Conservation (phyloP, 805 yeast species). For the Lipomyces lipofer region DNA sequence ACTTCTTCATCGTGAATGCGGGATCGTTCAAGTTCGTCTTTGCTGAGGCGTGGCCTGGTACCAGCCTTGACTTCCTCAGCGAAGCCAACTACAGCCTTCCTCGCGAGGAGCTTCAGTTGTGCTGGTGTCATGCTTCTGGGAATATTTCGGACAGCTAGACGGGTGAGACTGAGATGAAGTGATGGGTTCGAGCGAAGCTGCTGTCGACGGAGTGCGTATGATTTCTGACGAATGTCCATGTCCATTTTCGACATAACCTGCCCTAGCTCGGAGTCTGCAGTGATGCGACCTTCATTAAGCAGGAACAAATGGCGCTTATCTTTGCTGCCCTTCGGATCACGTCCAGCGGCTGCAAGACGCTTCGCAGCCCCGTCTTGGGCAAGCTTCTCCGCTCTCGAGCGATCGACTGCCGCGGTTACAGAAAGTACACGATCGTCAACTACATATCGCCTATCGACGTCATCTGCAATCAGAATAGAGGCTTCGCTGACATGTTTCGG, state of each 20-base stretch:
- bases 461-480: slow-evolving; percentile 78
- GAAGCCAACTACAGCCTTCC: slow-evolving; percentile 91
- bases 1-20: slow-evolving; percentile 59
- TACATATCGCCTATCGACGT: slow-evolving; percentile 72
- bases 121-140: slow-evolving; percentile 91
- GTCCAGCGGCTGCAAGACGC: slow-evolving; percentile 76
- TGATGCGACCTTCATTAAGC: slow-evolving; percentile 91
- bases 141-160: slow-evolving; percentile 90
- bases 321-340: slow-evolving; percentile 64
- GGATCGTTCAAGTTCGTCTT: slow-evolving; percentile 85
- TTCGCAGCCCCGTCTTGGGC: slow-evolving; percentile 71
- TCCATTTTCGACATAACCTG: slow-evolving; percentile 66
- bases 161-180: slow-evolving; percentile 87
- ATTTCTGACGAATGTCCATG: slow-evolving; percentile 82
- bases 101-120: slow-evolving; percentile 84
- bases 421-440: slow-evolving; percentile 90
- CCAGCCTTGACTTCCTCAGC: slow-evolving; percentile 82
- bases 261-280: slow-evolving; percentile 77
- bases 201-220: slow-evolving; percentile 80
- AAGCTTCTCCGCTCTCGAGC: slow-evolving; percentile 74
- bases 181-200: slow-evolving; percentile 90
- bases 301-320: slow-evolving; percentile 84
- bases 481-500: slow-evolving; percentile 65
- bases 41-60: slow-evolving; percentile 77
- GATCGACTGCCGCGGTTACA: slow-evolving; percentile 79